A percentile compares a stretch with the other conserved stretches of the same genome.
phyloP scores from a whole-genome alignment of 208 protist genomes.

The Naegleria gruberi region DNA sequence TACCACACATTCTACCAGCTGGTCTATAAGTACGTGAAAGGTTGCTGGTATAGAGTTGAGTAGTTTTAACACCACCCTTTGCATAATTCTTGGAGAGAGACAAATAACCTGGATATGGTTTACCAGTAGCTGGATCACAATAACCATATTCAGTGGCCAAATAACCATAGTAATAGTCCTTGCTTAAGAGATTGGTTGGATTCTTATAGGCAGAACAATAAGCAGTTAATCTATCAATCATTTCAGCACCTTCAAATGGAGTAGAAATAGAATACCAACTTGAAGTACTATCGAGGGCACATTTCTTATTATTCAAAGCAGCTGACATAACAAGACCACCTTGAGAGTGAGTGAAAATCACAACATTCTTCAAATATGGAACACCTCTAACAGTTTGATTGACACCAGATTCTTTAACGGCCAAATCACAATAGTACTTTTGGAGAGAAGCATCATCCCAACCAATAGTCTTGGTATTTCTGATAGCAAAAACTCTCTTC shows the following conservation, averaged over 20 bases:
- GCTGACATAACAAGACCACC: neutral
- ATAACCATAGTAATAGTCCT: neutral
- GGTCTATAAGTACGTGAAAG: neutral
- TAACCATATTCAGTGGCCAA: neutral
- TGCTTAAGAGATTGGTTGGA: neutral
- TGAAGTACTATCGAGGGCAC: neutral
- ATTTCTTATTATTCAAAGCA: neutral
- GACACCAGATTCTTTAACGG: neutral
- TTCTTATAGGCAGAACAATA: neutral
- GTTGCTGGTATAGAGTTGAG: neutral
- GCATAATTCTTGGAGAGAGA: neutral
- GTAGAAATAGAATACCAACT: neutral
- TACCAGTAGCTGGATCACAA: neutral
- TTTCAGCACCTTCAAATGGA: neutral
- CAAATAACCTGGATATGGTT: neutral
- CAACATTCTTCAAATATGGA: neutral
- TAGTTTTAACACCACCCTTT: neutral
- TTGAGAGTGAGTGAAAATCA: neutral
- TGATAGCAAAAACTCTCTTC: neutral
- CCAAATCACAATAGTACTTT: neutral
- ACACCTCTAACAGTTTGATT: neutral
- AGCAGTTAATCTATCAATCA: neutral
- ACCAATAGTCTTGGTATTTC: neutral
- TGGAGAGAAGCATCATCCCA: neutral
- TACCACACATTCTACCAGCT: slow-evolving; percentile 2